Conservation (phyloP, 1,139 yeast genomes). For the Suhomyces maxii region DNA sequence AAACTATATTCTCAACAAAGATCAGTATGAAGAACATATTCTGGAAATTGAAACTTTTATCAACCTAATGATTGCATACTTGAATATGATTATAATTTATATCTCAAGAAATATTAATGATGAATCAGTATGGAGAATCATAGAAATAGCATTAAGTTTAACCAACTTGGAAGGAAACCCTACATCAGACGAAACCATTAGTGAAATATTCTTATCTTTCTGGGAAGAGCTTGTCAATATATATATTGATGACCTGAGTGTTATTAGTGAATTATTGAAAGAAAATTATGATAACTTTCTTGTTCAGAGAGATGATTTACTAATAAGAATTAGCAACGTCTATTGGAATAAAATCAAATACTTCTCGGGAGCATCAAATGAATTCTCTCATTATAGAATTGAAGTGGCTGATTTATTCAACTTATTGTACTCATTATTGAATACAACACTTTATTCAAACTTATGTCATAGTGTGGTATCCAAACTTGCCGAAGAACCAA, state of each 20-base stretch:
- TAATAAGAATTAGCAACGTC: conserved; percentile 48
- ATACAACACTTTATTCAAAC: conserved; percentile 46
- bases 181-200: conserved; percentile 64
- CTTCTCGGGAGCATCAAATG: conserved; percentile 29
- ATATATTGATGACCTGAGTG: conserved; percentile 54
- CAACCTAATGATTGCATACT: conserved; percentile 50
- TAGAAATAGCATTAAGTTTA: conserved; percentile 54
- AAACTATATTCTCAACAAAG: conserved; percentile 21
- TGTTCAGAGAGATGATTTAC: conserved; percentile 33
- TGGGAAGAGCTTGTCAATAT: conserved; percentile 79
- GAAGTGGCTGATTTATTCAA: conserved; percentile 80
- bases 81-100: conserved; percentile 52
- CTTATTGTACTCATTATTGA: conserved; percentile 63
- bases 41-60: conserved; percentile 51
- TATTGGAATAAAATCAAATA: conserved; percentile 64
- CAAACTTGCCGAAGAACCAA: neutral
- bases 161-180: conserved; percentile 65
- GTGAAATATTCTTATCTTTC: conserved; percentile 68
- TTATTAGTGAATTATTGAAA: conserved; percentile 33
- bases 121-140: conserved; percentile 36
- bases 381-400: conserved; percentile 65
- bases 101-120: conserved; percentile 49
- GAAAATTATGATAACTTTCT: conserved; percentile 23
- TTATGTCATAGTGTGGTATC: conserved; percentile 10
- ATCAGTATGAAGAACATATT: conserved; percentile 32